phyloP scores from a whole-genome alignment of 371 early-diverging fungal genomes.

The Mortierella polycephala region DNA sequence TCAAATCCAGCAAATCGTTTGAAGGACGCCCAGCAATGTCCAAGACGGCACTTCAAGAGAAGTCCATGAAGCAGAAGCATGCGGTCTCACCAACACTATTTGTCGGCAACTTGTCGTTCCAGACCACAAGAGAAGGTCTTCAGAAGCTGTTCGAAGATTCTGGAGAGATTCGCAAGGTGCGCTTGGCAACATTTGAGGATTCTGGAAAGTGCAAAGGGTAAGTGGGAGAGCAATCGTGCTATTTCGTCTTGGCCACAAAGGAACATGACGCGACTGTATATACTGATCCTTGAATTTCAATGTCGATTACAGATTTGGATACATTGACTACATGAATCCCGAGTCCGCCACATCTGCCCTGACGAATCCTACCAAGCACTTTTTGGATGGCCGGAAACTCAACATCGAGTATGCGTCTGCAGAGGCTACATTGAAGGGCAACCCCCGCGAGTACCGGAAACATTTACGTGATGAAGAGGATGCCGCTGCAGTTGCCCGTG shows the following conservation, averaged over 20 bases:
- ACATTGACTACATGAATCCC: slow-evolving; percentile 71
- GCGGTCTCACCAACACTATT: slow-evolving; percentile 82
- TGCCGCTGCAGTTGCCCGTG: slow-evolving; percentile 34
- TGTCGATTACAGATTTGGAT: slow-evolving; percentile 61
- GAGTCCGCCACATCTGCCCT: slow-evolving; percentile 74
- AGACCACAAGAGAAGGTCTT: slow-evolving; percentile 70
- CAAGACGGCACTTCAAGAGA: slow-evolving; percentile 35
- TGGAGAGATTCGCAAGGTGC: slow-evolving; percentile 74
- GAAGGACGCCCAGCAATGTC: slow-evolving; percentile 58
- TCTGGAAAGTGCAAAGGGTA: slow-evolving; percentile 82
- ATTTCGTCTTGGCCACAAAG: too few relatives aligned
- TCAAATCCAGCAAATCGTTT: slow-evolving; percentile 73
- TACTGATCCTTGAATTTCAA: background rate
- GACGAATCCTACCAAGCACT: slow-evolving; percentile 57
- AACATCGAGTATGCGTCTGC: slow-evolving; percentile 56
- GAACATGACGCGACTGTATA: background rate
- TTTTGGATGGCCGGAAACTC: slow-evolving; percentile 46
- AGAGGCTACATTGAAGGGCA: slow-evolving; percentile 67
- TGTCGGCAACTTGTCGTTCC: slow-evolving; percentile 84
- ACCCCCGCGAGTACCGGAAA: slow-evolving; percentile 64
- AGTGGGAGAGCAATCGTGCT: background rate
- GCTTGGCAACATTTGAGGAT: slow-evolving; percentile 80
- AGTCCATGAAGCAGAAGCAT: slow-evolving; percentile 59
- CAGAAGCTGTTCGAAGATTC: slow-evolving; percentile 69
- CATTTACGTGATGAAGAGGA: slow-evolving; percentile 54